Evolutionary conservation across 2,329 filamentous ascomycete genomes (phyloP).

Genomic region (Trichoderma endophyticum): DNA sequence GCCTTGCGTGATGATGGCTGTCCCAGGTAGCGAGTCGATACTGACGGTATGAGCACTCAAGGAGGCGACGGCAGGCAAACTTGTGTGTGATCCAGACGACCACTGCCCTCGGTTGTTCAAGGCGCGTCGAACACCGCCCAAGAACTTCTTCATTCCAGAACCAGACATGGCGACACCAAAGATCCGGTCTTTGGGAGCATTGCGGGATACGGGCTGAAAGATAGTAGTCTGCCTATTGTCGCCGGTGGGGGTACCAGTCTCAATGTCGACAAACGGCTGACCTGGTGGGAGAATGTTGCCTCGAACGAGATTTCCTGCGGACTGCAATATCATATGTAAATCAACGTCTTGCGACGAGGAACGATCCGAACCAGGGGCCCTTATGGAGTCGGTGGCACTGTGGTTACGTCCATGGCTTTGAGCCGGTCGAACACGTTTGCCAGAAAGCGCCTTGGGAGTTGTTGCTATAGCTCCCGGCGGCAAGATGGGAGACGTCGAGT

Average conservation of each 20-base stretch:
- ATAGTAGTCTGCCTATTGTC: slow-evolving; percentile 53
- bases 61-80: slow-evolving; percentile 46
- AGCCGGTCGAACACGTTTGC: slow-evolving; percentile 56
- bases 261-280: slow-evolving; percentile 73
- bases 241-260: slow-evolving; percentile 49
- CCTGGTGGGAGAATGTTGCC: slow-evolving; percentile 81
- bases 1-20: slow-evolving; percentile 56
- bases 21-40: slow-evolving; percentile 57
- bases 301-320: slow-evolving; percentile 80
- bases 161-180: slow-evolving; percentile 61
- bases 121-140: slow-evolving; percentile 81
- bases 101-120: slow-evolving; percentile 60
- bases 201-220: slow-evolving; percentile 40
- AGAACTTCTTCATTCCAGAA: slow-evolving; percentile 78
- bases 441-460: slow-evolving; percentile 55
- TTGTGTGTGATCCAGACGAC: slow-evolving; percentile 44
- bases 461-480: slow-evolving; percentile 51
- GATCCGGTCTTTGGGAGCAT: slow-evolving; percentile 45
- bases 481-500: slow-evolving; percentile 48
- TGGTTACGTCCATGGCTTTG: slow-evolving; percentile 76
- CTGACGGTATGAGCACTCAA: slow-evolving; percentile 52
- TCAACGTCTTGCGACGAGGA: slow-evolving; percentile 53
- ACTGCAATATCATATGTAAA: slow-evolving; percentile 60
- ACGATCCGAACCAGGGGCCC: slow-evolving; percentile 61
- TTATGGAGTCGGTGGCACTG: slow-evolving; percentile 80